Base-by-base conservation (phyloP, 345 rosid species). In the Mangifera indica region DNA sequence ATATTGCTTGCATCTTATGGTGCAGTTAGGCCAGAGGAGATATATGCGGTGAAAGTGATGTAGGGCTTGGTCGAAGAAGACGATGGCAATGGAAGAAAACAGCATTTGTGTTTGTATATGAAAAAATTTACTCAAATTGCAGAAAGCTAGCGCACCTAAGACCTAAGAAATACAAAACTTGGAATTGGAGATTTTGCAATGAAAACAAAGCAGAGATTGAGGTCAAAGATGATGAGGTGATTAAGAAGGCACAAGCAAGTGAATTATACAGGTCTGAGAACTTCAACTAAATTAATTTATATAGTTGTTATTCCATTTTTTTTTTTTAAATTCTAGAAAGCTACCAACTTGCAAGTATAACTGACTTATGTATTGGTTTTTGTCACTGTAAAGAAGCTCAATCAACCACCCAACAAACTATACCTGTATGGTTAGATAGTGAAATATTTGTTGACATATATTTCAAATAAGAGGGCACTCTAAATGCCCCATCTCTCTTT, bases 381-480 rank as follows among this genome's bases (percentile, higher is more conserved):
- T 11, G 54, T 63, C 56, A 24, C 49, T 80, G 83, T 76, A 76
- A 80, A 80, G 77, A 71, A 76, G 60, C 57, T 49, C 42, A 61
- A 21, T 67, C 69, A 61, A 17, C 61, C 69, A 66, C 12, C 51
- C 49, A 63, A 57, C 57, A 45, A 37, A 12, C 29, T 46, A 66
- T 29, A 62, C 67, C 67, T 67, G 72, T 70, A 74, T 74, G 70
- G 71, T 71, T 14, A 29, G 63, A 63, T 62, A 63, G 74, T 29
- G 62, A 59, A 66, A 61, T 79, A 75, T 71, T 71, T 67, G 52
- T 68, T 72, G 65, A 42, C 67, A 51, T 32, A 13, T 48, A 51
- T 69, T 54, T 32, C 29, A 59, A 45, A 42, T 44, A 22, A 67
- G 46, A 48, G 65, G 65, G 65, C 65, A 1, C n/a, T 12, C 7